Evolutionary conservation across 306 rosid species (phyloP).

Genomic region (Dalbergia cultrata): DNA sequence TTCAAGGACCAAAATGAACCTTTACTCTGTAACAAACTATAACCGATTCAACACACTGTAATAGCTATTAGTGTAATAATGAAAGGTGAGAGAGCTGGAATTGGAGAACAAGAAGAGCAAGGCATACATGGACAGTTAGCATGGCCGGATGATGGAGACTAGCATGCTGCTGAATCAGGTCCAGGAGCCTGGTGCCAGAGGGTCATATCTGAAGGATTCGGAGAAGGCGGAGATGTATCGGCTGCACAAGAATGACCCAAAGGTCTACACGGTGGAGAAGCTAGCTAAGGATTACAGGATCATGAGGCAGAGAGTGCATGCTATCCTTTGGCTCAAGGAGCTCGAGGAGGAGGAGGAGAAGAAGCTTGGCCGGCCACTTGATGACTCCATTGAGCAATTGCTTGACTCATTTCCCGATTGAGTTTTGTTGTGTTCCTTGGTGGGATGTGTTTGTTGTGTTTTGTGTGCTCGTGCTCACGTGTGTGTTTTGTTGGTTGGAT

Average conservation of each 20-base stretch:
- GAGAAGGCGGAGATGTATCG: conserved; percentile 88
- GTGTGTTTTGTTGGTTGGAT: too few species aligned
- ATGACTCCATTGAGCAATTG: conserved; percentile 88
- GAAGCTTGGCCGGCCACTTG: conserved; percentile 81
- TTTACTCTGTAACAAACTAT: too few species aligned
- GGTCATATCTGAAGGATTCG: conserved; percentile 86
- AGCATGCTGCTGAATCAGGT: conserved; percentile 70
- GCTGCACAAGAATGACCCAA: conserved; percentile 78
- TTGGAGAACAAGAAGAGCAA: conserved; percentile 60
- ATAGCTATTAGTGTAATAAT: too few species aligned
- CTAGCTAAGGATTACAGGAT: conserved; percentile 89
- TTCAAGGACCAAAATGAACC: too few species aligned
- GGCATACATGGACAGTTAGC: conserved; percentile 71
- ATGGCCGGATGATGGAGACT: conserved; percentile 60
- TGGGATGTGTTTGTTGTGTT: neutral
- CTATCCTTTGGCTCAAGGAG: conserved; percentile 95
- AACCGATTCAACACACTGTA: too few species aligned
- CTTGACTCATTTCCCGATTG: conserved; percentile 89
- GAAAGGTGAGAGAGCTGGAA: conserved; percentile 55
- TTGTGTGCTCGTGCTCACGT: neutral
- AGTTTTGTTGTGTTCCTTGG: conserved; percentile 32
- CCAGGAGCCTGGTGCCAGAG: conserved; percentile 90
- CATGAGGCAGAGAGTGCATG: conserved; percentile 98
- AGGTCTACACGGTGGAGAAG: conserved; percentile 76
- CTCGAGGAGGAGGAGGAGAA: conserved; percentile 86